Percentiles rank a stretch among this genome's conserved stretches.
phyloP scores from a whole-genome alignment of 176 grass and related monocot genomes.

The Cocos nucifera region DNA sequence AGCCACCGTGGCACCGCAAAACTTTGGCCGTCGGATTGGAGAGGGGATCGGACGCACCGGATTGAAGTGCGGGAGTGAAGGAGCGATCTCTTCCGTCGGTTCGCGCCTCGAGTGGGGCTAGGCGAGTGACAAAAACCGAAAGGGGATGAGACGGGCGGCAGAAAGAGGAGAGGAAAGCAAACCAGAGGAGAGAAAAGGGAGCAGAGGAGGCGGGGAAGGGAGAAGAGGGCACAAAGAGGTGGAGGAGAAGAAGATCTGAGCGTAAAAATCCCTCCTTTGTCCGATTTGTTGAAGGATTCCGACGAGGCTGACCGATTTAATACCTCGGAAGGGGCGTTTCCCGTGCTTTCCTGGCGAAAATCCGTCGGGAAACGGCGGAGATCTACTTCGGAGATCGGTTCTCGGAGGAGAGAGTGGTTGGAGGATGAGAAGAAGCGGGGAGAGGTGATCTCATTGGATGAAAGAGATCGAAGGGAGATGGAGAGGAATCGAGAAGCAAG shows the following conservation, averaged over 20 bases:
- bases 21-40: not conserved
- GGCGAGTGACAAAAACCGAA: not conserved
- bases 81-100: not conserved
- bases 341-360: not conserved
- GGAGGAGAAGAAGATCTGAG: not conserved
- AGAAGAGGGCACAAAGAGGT: too few relatives aligned
- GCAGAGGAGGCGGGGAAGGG: not conserved
- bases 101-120: not conserved
- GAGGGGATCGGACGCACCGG: not conserved
- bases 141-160: not conserved
- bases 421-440: not conserved
- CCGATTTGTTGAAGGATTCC: not conserved
- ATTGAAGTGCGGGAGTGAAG: not conserved
- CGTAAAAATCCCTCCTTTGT: not conserved
- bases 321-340: not conserved
- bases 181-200: too few relatives aligned
- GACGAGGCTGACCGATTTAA: not conserved
- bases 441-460: conserved; percentile 3
- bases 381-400: not conserved
- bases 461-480: conserved; percentile 5
- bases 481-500: conserved; percentile 4
- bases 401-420: not conserved
- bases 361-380: not conserved
- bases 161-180: conserved; percentile 6
- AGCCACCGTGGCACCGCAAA: not conserved